Percentiles rank a stretch among this genome's conserved stretches.
These are phyloP conservation scores for Leonotis leonurus DNA, from an alignment of 257 asterid species.

Conservation along the genomic window DNA sequence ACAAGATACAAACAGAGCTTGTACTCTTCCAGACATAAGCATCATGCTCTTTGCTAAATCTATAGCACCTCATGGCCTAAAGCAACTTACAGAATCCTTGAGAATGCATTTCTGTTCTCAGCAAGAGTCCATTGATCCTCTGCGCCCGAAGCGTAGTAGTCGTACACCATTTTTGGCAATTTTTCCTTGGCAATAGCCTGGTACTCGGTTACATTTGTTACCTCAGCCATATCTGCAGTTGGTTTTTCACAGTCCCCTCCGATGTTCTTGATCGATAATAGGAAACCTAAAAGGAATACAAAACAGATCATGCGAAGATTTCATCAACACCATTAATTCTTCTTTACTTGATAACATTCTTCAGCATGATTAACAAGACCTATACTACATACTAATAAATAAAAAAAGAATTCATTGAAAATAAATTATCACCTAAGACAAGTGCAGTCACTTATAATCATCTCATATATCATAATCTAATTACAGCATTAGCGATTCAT, in stretches of 20 bases:
- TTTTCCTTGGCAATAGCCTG: constrained; percentile 86
- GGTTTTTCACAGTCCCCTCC: constrained; percentile 18
- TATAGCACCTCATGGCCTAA: background rate
- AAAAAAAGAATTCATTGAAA: no score
- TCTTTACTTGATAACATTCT: no score
- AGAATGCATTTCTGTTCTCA: constrained; percentile 85
- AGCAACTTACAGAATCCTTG: constrained; percentile 77
- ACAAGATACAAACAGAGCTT: background rate
- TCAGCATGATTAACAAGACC: no score
- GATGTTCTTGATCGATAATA: constrained; percentile 8
- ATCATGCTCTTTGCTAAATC: background rate
- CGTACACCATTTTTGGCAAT: constrained; percentile 84
- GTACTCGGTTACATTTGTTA: constrained; percentile 78
- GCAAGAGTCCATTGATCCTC: constrained; percentile 93
- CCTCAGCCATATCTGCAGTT: constrained; percentile 50
- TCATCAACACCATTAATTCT: no score
- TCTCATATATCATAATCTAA: background rate
- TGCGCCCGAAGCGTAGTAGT: constrained; percentile 95
- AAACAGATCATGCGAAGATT: constrained; percentile 10
- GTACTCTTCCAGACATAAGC: background rate
- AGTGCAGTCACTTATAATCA: no score
- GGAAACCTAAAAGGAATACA: background rate
- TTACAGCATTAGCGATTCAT: background rate
- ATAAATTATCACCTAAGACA: no score
- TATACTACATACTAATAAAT: no score